Conservation (phyloP, 148 eudicot genomes). For the Cornus florida region DNA sequence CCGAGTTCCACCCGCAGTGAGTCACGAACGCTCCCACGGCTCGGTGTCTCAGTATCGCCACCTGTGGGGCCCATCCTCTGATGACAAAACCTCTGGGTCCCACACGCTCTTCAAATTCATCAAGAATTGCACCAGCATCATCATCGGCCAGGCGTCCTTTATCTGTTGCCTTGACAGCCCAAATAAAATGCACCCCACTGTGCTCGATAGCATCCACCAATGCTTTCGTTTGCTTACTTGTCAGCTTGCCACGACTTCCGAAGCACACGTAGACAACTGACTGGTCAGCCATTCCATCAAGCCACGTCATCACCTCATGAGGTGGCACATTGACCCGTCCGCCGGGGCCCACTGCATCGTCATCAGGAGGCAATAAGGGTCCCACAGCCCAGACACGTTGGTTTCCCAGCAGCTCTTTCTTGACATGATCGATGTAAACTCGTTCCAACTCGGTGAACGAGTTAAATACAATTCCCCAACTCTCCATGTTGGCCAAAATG, state of each 20-base stretch:
- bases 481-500: slow-evolving; percentile 33
- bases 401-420: slow-evolving; percentile 25
- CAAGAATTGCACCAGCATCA: slow-evolving; percentile 14
- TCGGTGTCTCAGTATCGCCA: slow-evolving; percentile 51
- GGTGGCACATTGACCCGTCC: slow-evolving; percentile 1
- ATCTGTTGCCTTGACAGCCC: slow-evolving; percentile 37
- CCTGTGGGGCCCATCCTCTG: slow-evolving; percentile 71
- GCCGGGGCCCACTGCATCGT: not conserved
- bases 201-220: slow-evolving; percentile 49
- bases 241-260: slow-evolving; percentile 54
- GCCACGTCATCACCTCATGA: slow-evolving; percentile 49
- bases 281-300: slow-evolving; percentile 42
- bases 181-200: slow-evolving; percentile 48
- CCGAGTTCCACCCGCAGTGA: slow-evolving; percentile 88
- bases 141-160: slow-evolving; percentile 10
- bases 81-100: slow-evolving; percentile 35
- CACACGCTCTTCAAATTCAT: slow-evolving; percentile 41
- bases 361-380: slow-evolving; percentile 25
- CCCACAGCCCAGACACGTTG: slow-evolving; percentile 45
- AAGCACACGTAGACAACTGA: slow-evolving; percentile 66
- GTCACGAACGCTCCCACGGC: slow-evolving; percentile 66
- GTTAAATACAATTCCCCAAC: slow-evolving; percentile 56
- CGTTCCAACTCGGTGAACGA: slow-evolving; percentile 52
- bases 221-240: slow-evolving; percentile 41
- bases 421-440: slow-evolving; percentile 30